Percentiles rank a stretch among this genome's conserved stretches.
Conservation (phyloP, 2,329 filamentous ascomycete species). For the Teratosphaeria epicoccoides region DNA sequence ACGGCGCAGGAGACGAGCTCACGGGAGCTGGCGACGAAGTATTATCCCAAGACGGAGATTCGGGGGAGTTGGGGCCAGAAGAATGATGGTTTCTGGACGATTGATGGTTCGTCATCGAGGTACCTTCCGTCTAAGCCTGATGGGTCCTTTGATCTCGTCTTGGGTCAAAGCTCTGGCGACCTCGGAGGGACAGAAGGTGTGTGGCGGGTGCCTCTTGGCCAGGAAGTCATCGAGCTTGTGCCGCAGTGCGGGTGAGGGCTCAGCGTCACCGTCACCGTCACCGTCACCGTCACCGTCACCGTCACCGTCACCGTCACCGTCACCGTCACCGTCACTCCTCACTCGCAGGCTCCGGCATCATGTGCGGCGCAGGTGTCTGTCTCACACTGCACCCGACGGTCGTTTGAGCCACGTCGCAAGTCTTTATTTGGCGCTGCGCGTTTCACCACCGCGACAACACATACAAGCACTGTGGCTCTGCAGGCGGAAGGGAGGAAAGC, state of each 20-base stretch:
- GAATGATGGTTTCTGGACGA: constrained; percentile 19
- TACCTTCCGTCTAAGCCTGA: constrained; percentile 14
- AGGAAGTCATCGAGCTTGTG: constrained; percentile 14
- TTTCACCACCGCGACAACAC: neutral
- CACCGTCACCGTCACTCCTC: neutral
- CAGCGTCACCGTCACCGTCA: neutral
- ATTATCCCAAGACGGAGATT: constrained; percentile 18
- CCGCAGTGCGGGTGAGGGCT: neutral
- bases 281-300: neutral
- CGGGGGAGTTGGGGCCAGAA: constrained; percentile 11
- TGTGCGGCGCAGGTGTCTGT: too few species aligned
- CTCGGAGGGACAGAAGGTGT: constrained; percentile 45
- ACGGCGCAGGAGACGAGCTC: constrained; percentile 17
- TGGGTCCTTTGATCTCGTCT: constrained; percentile 36
- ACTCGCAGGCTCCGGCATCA: too few species aligned
- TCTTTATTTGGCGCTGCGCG: neutral
- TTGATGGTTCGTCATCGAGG: constrained; percentile 5
- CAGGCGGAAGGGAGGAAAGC: too few species aligned
- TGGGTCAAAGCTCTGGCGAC: constrained; percentile 36
- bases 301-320: neutral
- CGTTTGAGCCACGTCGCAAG: neutral
- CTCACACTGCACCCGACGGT: neutral
- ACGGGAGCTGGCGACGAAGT: constrained; percentile 18
- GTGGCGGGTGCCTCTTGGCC: constrained; percentile 29
- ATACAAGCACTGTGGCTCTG: too few species aligned